These are phyloP conservation scores for Candida succiphila DNA, from an alignment of 805 yeast genomes.

Conservation along the genomic window DNA sequence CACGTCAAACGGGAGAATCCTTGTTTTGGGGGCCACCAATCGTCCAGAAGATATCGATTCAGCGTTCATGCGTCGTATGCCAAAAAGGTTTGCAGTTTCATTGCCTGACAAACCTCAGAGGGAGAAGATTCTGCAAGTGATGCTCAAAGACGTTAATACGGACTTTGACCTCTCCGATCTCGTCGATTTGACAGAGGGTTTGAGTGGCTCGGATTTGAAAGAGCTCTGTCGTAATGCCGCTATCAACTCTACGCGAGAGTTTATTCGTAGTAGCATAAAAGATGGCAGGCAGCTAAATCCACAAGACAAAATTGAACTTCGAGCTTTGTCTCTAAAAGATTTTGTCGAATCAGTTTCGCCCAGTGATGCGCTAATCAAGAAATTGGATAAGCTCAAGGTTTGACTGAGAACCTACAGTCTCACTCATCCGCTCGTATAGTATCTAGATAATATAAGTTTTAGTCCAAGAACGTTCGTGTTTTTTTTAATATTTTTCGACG, in stretches of 20 bases:
- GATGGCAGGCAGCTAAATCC: constrained; percentile 26
- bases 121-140: constrained; percentile 53
- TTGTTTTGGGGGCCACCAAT: constrained; percentile 93
- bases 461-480: too few species aligned
- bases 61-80: constrained; percentile 89
- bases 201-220: constrained; percentile 85
- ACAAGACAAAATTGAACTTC: constrained; percentile 30
- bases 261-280: constrained; percentile 46
- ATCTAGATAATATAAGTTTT: too few species aligned
- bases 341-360: constrained; percentile 35
- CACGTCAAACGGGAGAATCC: constrained; percentile 59
- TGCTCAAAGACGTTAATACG: constrained; percentile 55
- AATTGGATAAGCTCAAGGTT: constrained; percentile 7
- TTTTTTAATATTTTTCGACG: too few species aligned
- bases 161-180: constrained; percentile 59
- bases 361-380: constrained; percentile 15
- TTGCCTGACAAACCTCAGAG: constrained; percentile 67
- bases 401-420: constrained; percentile 6
- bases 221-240: constrained; percentile 94
- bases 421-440: too few species aligned
- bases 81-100: constrained; percentile 74
- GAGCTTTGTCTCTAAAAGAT: constrained; percentile 59
- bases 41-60: constrained; percentile 85
- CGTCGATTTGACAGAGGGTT: constrained; percentile 57
- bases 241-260: constrained; percentile 79